A percentile compares a stretch with the other conserved stretches of the same genome.
Conservation (phyloP, 2,329 filamentous ascomycete species). For the Ascochyta pisi region DNA sequence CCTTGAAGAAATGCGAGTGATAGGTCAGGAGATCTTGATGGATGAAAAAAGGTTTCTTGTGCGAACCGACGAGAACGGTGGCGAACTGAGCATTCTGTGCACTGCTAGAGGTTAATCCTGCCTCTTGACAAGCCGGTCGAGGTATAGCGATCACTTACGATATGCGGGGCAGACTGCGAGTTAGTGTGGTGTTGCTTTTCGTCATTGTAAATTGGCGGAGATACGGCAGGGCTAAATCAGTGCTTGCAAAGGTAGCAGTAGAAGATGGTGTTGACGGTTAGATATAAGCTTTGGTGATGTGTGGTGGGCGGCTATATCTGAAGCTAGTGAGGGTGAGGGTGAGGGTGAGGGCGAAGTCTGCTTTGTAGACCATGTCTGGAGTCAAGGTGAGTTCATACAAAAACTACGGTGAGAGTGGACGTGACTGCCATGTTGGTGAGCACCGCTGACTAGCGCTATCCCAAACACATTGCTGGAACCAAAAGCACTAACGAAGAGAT, state of each 20-base stretch:
- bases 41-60: not conserved
- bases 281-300: not conserved
- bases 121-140: not conserved
- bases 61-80: not conserved
- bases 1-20: conserved; percentile 1
- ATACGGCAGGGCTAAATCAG: not conserved
- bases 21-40: conserved; percentile 1
- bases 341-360: not conserved
- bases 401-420: not conserved
- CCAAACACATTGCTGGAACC: no score
- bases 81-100: not conserved
- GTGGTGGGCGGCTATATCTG: not conserved
- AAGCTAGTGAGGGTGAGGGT: not conserved
- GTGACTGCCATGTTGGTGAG: not conserved
- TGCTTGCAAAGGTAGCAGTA: not conserved
- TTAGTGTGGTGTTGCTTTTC: not conserved
- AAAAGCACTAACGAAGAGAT: no score
- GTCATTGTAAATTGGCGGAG: not conserved
- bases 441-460: not conserved
- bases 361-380: not conserved
- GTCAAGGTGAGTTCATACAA: not conserved
- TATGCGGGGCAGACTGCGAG: not conserved
- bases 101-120: not conserved
- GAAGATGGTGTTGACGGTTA: not conserved
- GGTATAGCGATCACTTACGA: not conserved